These are phyloP conservation scores for Daldinia loculata DNA, from an alignment of 495 filamentous ascomycete genomes.

Conservation along the genomic window DNA sequence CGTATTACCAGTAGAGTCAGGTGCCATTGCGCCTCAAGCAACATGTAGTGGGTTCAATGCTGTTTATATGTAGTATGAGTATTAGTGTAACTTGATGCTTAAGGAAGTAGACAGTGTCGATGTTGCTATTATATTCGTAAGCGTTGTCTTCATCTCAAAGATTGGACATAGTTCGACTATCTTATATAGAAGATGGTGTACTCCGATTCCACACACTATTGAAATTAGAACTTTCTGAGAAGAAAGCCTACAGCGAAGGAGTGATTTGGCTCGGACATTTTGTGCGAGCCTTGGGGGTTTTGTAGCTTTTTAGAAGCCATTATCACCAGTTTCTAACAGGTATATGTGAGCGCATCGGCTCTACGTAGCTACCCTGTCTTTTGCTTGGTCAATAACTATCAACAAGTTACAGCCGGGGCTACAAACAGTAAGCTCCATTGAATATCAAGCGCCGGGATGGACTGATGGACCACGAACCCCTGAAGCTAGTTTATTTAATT, in stretches of 20 bases:
- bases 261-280: slow-evolving; percentile 12
- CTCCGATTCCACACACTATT: slow-evolving; percentile 9
- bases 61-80: background rate
- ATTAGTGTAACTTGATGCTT: background rate
- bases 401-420: slow-evolving; percentile 34
- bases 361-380: slow-evolving; percentile 8
- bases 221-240: background rate
- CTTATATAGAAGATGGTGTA: slow-evolving; percentile 11
- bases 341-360: slow-evolving; percentile 21
- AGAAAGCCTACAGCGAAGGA: slow-evolving; percentile 5
- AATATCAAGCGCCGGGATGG: slow-evolving; percentile 24
- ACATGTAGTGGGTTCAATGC: background rate
- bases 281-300: slow-evolving; percentile 10
- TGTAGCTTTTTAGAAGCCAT: slow-evolving; percentile 7
- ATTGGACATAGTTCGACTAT: background rate
- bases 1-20: slow-evolving; percentile 10
- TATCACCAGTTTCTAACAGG: slow-evolving; percentile 25
- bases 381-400: slow-evolving; percentile 28
- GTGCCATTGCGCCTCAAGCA: slow-evolving; percentile 15
- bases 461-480: slow-evolving; percentile 33
- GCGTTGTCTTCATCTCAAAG: slow-evolving; percentile 10
- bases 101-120: background rate
- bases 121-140: slow-evolving; percentile 24
- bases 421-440: slow-evolving; percentile 36
- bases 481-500: slow-evolving; percentile 34